Conservation (phyloP, 2,329 filamentous ascomycete species). For the Curvularia spicifera region DNA sequence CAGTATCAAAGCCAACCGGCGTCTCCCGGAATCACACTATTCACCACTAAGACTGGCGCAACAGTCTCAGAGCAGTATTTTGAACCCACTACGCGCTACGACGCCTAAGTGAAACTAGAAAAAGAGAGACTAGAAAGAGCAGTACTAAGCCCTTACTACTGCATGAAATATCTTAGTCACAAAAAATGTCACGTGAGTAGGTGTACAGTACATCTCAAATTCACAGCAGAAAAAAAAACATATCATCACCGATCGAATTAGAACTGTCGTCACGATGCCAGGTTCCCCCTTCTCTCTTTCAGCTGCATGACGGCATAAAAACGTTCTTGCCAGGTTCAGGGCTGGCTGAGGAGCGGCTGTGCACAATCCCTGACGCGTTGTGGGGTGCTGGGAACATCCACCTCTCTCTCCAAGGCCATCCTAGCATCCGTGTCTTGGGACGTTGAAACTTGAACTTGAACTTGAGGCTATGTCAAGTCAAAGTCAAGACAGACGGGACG, state of each 20-base stretch:
- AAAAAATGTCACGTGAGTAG: neutral
- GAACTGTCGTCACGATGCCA: no score
- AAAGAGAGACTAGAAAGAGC: slow-evolving; percentile 1
- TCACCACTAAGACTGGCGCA: slow-evolving; percentile 48
- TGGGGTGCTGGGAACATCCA: neutral
- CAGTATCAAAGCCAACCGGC: slow-evolving; percentile 75
- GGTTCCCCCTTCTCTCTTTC: neutral
- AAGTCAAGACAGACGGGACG: no score
- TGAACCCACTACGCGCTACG: slow-evolving; percentile 21
- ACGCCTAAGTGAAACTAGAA: slow-evolving; percentile 13
- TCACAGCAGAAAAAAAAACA: neutral
- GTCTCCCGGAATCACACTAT: slow-evolving; percentile 77
- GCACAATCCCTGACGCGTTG: neutral
- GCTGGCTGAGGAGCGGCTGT: neutral
- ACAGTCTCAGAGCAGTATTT: slow-evolving; percentile 36
- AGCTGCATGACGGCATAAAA: neutral
- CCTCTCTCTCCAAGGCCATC: neutral
- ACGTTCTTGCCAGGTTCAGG: neutral
- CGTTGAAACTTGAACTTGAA: neutral
- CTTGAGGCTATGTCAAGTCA: neutral
- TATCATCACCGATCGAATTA: no score
- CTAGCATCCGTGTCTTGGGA: neutral
- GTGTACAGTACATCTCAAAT: neutral
- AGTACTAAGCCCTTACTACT: neutral
- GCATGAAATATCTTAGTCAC: neutral